Conservation (phyloP, 1,284 basidiomycete species). For the Tausonia pullulans region DNA sequence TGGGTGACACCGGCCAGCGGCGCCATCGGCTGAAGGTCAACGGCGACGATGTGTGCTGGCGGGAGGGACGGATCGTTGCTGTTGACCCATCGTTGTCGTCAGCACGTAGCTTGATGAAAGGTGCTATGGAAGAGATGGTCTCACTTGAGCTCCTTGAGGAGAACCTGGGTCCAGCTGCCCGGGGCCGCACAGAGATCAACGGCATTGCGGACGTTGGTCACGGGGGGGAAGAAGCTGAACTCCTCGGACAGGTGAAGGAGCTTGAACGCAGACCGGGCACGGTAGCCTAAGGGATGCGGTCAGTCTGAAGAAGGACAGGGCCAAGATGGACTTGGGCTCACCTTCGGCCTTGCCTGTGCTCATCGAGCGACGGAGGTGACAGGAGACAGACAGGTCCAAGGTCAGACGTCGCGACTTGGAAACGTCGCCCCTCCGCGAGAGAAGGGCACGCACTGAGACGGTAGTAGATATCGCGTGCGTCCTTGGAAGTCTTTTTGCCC, state of each 20-base stretch:
- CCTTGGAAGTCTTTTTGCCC: too few species aligned
- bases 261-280: conserved; percentile 47
- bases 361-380: background rate
- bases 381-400: too few species aligned
- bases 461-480: too few species aligned
- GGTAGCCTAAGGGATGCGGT: conserved; percentile 33
- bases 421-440: too few species aligned
- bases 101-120: background rate
- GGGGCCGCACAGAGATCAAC: conserved; percentile 49
- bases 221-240: conserved; percentile 39
- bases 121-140: conserved; percentile 8
- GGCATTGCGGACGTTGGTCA: conserved; percentile 17
- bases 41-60: conserved; percentile 38
- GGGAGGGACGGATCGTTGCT: conserved; percentile 9
- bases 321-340: background rate
- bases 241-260: conserved; percentile 40
- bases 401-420: too few species aligned
- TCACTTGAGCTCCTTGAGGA: conserved; percentile 34
- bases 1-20: conserved; percentile 42
- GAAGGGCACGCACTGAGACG: too few species aligned
- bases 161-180: conserved; percentile 37
- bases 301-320: background rate
- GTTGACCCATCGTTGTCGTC: background rate
- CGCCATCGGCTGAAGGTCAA: conserved; percentile 49
- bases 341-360: conserved; percentile 9